Evolutionary conservation across 495 filamentous ascomycete genomes (phyloP), one percentile per base, ranked within the genome.

Genomic region (Penicillium psychrofluorescens): DNA sequence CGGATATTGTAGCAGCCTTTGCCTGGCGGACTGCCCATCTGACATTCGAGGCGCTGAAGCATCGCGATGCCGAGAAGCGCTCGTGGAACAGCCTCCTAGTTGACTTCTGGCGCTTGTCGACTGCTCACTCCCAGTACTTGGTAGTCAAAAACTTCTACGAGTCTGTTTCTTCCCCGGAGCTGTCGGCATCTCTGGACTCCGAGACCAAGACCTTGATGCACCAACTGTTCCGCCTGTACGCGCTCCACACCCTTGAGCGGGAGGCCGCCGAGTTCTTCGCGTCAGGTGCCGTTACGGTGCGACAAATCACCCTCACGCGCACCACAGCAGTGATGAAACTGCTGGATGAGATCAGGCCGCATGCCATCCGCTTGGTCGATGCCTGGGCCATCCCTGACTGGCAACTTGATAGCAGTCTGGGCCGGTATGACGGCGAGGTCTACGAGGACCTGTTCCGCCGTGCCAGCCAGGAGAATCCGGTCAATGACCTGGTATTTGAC

Each of bases 111-210:
- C 77, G 82, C 16, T 69, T 85, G 11, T 78, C 72, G 32, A 84
- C 79, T 4, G 80, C 82, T 7, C 80, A 84, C 54, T 80, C 78
- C 6, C 80, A 86, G 58, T 85, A 85, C 53, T 65, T 85, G 14
- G 68, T 84, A 0, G 80, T 85, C 29, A 83, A 80, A 65, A 83
- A 81, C 66, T 86, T 86, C 67, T 76, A 84, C 66, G 75, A 80
- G 11, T 75, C 80, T n/a, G 72, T 86, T 35, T 70, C 64, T 27
- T 71, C 72, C 5, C 63, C 65, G n/a, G 49, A 68, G 29, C 63
- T 69, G 41, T 51, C 56, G 7, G 55, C 51, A 27, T 64, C 69
- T n/a, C 58, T 85, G 39, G 77, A 79, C 50, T 38, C 60, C 0
- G 71, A 70, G 35, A 81, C 79, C 10, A 58, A 71, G 32, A 55